These are phyloP conservation scores for Sarocladium brachiariae DNA, from an alignment of 2,329 filamentous ascomycete genomes.

Conservation along the genomic window DNA sequence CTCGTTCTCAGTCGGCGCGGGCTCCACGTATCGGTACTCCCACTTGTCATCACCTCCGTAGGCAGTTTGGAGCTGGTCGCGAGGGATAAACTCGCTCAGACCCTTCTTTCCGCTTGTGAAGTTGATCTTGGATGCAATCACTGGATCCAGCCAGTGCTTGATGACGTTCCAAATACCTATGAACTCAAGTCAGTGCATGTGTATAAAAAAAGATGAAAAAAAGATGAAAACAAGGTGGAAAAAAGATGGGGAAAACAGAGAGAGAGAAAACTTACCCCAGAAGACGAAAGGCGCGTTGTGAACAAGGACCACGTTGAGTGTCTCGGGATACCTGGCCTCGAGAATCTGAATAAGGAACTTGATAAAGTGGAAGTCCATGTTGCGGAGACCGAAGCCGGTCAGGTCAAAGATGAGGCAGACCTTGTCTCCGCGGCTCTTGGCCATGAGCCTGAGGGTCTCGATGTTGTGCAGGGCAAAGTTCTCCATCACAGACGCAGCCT, in stretches of 20 bases:
- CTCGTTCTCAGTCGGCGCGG: slow-evolving; percentile 51
- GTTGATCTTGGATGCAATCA: slow-evolving; percentile 66
- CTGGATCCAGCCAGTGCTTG: slow-evolving; percentile 68
- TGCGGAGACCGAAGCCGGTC: slow-evolving; percentile 61
- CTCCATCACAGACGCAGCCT: slow-evolving; percentile 28
- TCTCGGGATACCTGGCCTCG: slow-evolving; percentile 72
- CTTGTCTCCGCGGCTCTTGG: slow-evolving; percentile 14
- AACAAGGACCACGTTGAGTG: slow-evolving; percentile 61
- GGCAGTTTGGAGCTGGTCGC: slow-evolving; percentile 48
- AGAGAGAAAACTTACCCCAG: slow-evolving; percentile 24
- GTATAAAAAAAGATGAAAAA: background rate
- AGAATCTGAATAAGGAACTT: slow-evolving; percentile 78
- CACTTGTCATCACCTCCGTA: slow-evolving; percentile 61
- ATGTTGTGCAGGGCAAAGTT: slow-evolving; percentile 33
- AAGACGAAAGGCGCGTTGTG: slow-evolving; percentile 74
- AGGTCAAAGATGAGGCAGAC: slow-evolving; percentile 59
- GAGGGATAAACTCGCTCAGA: slow-evolving; percentile 53
- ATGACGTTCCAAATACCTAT: slow-evolving; percentile 55
- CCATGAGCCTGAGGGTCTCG: slow-evolving; percentile 26
- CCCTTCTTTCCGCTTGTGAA: slow-evolving; percentile 59
- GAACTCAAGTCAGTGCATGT: no score
- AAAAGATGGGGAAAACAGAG: no score
- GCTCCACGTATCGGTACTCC: slow-evolving; percentile 59
- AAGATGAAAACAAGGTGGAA: no score
- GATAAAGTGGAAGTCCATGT: slow-evolving; percentile 71